These are phyloP conservation scores for Trypanosoma boissoni DNA, from an alignment of 208 protist genomes.

Conservation along the genomic window DNA sequence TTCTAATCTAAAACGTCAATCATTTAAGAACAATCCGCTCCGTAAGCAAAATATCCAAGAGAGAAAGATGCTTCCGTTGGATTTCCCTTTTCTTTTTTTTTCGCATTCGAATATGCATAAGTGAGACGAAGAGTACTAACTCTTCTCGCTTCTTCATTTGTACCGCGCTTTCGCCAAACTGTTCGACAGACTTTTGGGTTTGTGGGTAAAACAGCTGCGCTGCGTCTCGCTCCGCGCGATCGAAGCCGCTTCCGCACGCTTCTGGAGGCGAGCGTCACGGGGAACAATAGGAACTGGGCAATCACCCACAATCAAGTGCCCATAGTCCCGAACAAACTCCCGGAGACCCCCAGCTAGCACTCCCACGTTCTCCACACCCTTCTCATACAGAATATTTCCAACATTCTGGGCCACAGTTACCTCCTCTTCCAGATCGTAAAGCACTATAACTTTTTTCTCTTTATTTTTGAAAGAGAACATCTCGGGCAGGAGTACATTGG, in stretches of 20 bases:
- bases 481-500: conserved; percentile 72
- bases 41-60: too few relatives aligned
- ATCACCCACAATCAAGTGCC: conserved; percentile 43
- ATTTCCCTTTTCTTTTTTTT: conserved; percentile 10
- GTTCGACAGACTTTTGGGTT: conserved; percentile 84
- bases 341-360: conserved; percentile 77
- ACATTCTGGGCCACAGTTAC: conserved; percentile 36
- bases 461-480: conserved; percentile 91
- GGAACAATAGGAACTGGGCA: conserved; percentile 67
- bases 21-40: too few relatives aligned
- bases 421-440: conserved; percentile 90
- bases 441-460: conserved; percentile 67
- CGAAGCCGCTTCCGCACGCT: conserved; percentile 61
- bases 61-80: not conserved
- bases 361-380: conserved; percentile 85
- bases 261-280: conserved; percentile 61
- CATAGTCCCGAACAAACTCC: conserved; percentile 85
- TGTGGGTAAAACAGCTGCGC: conserved; percentile 57
- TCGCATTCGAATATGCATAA: not conserved
- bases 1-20: conserved; percentile 2
- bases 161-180: conserved; percentile 58
- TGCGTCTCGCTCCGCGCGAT: conserved; percentile 71
- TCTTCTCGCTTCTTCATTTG: not conserved
- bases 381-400: conserved; percentile 74
- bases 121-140: not conserved